Conservation (phyloP, 768 basidiomycete genomes). For the Lenzites betulinus region DNA sequence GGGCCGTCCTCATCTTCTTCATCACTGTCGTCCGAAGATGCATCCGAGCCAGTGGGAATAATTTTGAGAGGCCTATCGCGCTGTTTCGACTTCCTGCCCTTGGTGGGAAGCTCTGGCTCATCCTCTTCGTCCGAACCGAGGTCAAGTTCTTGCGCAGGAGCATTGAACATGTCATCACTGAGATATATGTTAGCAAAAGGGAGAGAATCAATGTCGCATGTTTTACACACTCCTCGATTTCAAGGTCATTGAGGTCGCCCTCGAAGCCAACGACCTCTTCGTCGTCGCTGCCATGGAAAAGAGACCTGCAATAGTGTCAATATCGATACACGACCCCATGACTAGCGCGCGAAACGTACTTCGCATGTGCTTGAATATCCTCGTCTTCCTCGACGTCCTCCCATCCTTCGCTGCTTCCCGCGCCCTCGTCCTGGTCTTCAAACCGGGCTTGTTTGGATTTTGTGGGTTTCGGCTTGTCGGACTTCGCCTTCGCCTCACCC, state of each 20-base stretch:
- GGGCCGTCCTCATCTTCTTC: constrained; percentile 49
- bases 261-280: constrained; percentile 44
- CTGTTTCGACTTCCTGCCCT: constrained; percentile 56
- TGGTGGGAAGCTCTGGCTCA: constrained; percentile 40
- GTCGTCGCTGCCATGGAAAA: constrained; percentile 51
- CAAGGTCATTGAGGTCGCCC: constrained; percentile 53
- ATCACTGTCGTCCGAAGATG: constrained; percentile 42
- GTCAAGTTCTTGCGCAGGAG: constrained; percentile 60
- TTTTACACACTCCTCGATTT: constrained; percentile 47
- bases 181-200: not conserved
- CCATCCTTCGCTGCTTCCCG: constrained; percentile 50
- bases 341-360: constrained; percentile 34
- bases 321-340: not conserved
- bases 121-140: constrained; percentile 66
- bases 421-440: constrained; percentile 36
- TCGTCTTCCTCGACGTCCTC: constrained; percentile 59
- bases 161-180: constrained; percentile 55
- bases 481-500: constrained; percentile 16
- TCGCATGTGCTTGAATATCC: constrained; percentile 44
- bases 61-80: constrained; percentile 49
- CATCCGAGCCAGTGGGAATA: constrained; percentile 53
- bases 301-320: constrained; percentile 35
- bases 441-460: constrained; percentile 28
- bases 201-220: constrained; percentile 27
- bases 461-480: constrained; percentile 18